Base-by-base conservation (phyloP, 2,329 filamentous ascomycete species). In the Septoria petroselini region DNA sequence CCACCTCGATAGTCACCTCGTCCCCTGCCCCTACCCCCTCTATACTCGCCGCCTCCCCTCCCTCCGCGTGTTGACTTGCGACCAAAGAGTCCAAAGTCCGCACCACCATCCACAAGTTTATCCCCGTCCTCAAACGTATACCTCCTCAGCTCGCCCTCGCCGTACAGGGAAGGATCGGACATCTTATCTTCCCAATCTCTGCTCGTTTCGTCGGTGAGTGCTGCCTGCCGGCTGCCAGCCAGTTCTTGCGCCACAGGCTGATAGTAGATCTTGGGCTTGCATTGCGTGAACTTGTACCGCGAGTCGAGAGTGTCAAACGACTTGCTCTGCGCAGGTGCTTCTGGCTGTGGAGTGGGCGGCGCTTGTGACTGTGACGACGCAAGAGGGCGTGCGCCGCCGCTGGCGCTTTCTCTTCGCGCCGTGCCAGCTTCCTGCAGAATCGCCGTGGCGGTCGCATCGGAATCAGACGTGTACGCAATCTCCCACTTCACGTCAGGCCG, bases 261-360 rank as follows among this genome's bases (percentile, higher is more conserved):
- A 67, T 75, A 86, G 67, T 85, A 86, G 11, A 86, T 68, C 55
- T 80, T 79, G 1, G 83, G 83, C 61, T 84, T 84, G 0, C 80
- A 69, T 1, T 71, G 72, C 0, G 83, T 86, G 14, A 73, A 81
- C 37, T 69, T 66, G 66, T 85, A 86, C 9, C 81, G 73, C 27
- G 80, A 73, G 58, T 84, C 80, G 5, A 85, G 71, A 74, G 54
- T 43, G 31, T 53, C 49, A 43, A 61, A 60, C 11, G 46, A 45
- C 38, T 52, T 57, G 44, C 41, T 55, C 25, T 54, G 38, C n/a
- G 54, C 43, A 21, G 43, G 31, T 18, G 33, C 37, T 14, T 53
- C 43, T 23, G 27, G 41, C 21, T 42, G 50, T 11, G 31, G 52
- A 31, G 42, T 47, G 17, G 44, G 48, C 40, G 46, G 60, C 7